Percentiles rank a stretch among this genome's conserved stretches.
phyloP scores from a whole-genome alignment of 805 yeast genomes.

The Wickerhamiella australiensis region DNA sequence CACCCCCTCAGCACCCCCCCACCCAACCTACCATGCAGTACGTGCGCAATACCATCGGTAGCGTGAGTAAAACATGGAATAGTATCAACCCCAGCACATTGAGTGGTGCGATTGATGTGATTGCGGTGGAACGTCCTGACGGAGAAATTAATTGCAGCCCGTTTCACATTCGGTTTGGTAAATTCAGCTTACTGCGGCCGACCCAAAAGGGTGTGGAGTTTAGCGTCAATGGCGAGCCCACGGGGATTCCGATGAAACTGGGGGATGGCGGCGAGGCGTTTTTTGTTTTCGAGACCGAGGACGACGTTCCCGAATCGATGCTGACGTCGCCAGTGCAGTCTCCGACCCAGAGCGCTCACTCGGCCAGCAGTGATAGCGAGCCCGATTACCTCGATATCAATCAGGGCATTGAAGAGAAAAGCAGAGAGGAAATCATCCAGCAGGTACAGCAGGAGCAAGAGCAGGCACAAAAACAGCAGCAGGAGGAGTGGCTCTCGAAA shows the following conservation, averaged over 20 bases:
- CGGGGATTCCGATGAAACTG: conserved; percentile 85
- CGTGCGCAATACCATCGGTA: conserved; percentile 89
- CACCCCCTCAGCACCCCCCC: neutral
- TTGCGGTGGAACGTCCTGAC: conserved; percentile 81
- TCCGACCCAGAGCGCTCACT: conserved; percentile 39
- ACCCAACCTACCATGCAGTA: conserved; percentile 55
- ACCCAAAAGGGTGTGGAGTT: conserved; percentile 89
- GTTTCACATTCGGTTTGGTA: conserved; percentile 92
- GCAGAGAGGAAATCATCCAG: neutral
- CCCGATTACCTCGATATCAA: conserved; percentile 20
- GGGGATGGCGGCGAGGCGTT: conserved; percentile 98
- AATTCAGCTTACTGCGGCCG: conserved; percentile 82
- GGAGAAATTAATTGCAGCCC: conserved; percentile 82
- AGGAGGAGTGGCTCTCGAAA: conserved; percentile 5
- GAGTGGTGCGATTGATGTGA: conserved; percentile 93
- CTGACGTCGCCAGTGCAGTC: conserved; percentile 82
- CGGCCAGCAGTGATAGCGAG: conserved; percentile 21
- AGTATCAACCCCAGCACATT: conserved; percentile 92
- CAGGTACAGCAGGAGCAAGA: conserved; percentile 3
- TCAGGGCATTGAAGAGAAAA: conserved; percentile 8
- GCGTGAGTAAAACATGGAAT: conserved; percentile 94
- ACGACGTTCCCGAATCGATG: conserved; percentile 59
- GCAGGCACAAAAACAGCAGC: neutral
- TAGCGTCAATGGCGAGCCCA: conserved; percentile 66
- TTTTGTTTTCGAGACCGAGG: conserved; percentile 80